phyloP scores from a whole-genome alignment of 148 eudicot genomes.

The Vaccinium vitisidaea region DNA sequence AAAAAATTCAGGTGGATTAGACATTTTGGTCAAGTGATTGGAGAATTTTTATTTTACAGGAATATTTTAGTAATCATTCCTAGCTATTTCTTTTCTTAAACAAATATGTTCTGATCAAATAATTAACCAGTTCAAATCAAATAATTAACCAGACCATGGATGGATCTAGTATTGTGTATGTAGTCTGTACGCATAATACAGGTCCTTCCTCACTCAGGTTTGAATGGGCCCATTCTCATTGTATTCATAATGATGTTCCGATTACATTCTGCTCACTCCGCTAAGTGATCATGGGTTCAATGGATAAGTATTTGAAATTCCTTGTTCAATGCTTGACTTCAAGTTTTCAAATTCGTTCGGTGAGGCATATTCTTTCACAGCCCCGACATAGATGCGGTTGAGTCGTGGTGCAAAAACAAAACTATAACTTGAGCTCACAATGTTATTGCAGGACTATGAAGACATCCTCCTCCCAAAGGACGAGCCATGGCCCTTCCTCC shows the following conservation, averaged over 20 bases:
- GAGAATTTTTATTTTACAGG: background rate
- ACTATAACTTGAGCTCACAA: background rate
- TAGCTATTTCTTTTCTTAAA: background rate
- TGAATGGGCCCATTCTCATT: background rate
- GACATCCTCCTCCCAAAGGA: constrained; percentile 91
- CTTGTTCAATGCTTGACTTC: background rate
- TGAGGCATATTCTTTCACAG: background rate
- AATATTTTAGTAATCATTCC: background rate
- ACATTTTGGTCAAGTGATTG: background rate
- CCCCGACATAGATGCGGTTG: background rate
- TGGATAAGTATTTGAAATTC: background rate
- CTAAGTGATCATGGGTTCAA: background rate
- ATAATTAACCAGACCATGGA: background rate
- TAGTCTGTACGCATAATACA: background rate
- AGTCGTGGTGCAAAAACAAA: background rate
- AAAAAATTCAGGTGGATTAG: background rate
- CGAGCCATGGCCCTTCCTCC: constrained; percentile 91
- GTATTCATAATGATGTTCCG: background rate
- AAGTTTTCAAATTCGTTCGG: background rate
- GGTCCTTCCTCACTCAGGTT: no score
- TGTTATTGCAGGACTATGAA: constrained; percentile 62
- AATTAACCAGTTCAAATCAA: background rate
- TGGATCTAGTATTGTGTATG: background rate
- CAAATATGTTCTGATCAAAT: background rate
- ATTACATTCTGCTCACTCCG: background rate